phyloP scores from a whole-genome alignment of 495 filamentous ascomycete genomes.

The Penicillium lividum region DNA sequence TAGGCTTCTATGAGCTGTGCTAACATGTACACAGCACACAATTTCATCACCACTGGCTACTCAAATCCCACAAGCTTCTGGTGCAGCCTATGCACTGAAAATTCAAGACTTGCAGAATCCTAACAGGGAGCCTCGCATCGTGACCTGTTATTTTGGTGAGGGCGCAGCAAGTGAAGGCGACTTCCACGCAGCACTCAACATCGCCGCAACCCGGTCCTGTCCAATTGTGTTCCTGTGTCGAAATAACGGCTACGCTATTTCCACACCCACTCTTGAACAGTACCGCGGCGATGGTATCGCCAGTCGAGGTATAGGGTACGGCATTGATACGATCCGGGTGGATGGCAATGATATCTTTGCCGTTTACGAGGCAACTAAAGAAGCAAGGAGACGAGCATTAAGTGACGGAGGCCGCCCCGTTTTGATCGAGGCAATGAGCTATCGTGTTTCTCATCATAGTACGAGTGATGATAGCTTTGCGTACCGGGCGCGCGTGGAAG shows the following conservation, averaged over 20 bases:
- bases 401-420: constrained; percentile 77
- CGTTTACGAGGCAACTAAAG: constrained; percentile 78
- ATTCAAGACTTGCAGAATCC: constrained; percentile 76
- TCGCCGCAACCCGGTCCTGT: constrained; percentile 89
- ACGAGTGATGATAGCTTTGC: constrained; percentile 98
- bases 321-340: constrained; percentile 93
- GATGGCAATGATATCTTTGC: constrained; percentile 98
- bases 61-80: constrained; percentile 92
- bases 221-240: constrained; percentile 94
- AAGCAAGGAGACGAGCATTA: constrained; percentile 75
- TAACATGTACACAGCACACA: constrained; percentile 58
- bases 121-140: constrained; percentile 63
- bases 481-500: constrained; percentile 89
- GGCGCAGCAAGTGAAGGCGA: constrained; percentile 97
- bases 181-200: constrained; percentile 96
- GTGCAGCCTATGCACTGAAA: constrained; percentile 93
- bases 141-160: constrained; percentile 93
- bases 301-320: constrained; percentile 91
- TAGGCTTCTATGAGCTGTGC: background rate
- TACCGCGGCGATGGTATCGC: constrained; percentile 98
- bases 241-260: constrained; percentile 97
- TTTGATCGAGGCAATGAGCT: constrained; percentile 95
- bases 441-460: constrained; percentile 95
- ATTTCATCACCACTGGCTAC: constrained; percentile 93
- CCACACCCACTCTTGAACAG: constrained; percentile 91